Percentiles rank a stretch among this genome's conserved stretches.
phyloP scores from a whole-genome alignment of 305 asterid species.

The Fraxinus paxiana region DNA sequence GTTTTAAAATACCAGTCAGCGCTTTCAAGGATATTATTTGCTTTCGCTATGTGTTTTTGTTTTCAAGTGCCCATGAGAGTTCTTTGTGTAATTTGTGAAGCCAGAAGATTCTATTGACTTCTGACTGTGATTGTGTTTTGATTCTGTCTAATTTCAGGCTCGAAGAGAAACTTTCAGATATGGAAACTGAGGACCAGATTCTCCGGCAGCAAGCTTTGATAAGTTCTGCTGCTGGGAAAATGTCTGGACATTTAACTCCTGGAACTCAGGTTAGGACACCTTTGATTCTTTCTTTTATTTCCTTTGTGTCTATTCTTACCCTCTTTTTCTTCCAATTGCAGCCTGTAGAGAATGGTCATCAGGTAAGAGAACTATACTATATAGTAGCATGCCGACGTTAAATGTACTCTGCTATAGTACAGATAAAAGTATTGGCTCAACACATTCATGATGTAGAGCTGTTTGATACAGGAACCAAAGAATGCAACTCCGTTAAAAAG shows the following conservation, averaged over 20 bases:
- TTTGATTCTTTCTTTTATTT: conserved; percentile 1
- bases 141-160: conserved; percentile 44
- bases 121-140: conserved; percentile 23
- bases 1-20: not conserved
- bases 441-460: conserved; percentile 19
- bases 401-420: conserved; percentile 7
- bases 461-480: conserved; percentile 50
- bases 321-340: conserved; percentile 36
- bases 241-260: conserved; percentile 48
- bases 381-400: not conserved
- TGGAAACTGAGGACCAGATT: conserved; percentile 58
- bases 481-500: conserved; percentile 33
- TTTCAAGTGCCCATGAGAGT: not conserved
- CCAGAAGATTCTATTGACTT: conserved; percentile 2
- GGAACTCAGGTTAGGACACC: conserved; percentile 39
- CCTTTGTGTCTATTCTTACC: conserved; percentile 26
- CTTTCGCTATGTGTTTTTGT: conserved; percentile 2
- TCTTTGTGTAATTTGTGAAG: conserved; percentile 17
- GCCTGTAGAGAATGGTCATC: conserved; percentile 67
- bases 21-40: conserved; percentile 7
- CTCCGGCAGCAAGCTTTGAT: conserved; percentile 59
- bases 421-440: conserved; percentile 8
- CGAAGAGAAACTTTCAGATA: conserved; percentile 66
- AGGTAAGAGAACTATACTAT: conserved; percentile 41
- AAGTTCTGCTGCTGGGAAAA: conserved; percentile 46